Evolutionary conservation across 345 rosid genomes (phyloP).

Genomic region (Camelina laxa): DNA sequence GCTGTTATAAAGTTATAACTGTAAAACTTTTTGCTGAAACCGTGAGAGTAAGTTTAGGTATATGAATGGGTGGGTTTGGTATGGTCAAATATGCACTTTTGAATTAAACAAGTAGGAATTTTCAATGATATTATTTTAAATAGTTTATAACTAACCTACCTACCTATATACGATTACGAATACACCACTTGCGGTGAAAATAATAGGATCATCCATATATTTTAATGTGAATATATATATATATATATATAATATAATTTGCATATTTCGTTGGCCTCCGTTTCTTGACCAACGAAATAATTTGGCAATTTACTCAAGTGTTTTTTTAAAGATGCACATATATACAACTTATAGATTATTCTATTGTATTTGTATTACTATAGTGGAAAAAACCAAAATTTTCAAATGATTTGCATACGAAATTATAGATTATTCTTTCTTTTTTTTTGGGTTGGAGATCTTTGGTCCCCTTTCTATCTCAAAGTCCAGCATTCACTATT

Average conservation of each 20-base stretch:
- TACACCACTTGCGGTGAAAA: not conserved
- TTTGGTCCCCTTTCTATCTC: too few species aligned
- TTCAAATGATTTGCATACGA: too few species aligned
- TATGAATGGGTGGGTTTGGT: slow-evolving; percentile 36
- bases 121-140: slow-evolving; percentile 13
- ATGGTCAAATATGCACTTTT: slow-evolving; percentile 33
- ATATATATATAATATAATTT: too few species aligned
- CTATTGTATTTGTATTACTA: not conserved
- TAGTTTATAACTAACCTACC: not conserved
- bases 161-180: too few species aligned
- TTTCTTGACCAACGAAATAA: slow-evolving; percentile 7
- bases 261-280: too few species aligned
- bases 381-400: not conserved
- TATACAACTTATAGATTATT: not conserved
- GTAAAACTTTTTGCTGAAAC: not conserved
- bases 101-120: not conserved
- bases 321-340: not conserved
- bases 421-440: too few species aligned
- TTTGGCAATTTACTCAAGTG: slow-evolving; percentile 11
- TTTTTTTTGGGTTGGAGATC: too few species aligned
- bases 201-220: slow-evolving; percentile 8
- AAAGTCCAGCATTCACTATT: too few species aligned
- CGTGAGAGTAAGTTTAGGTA: slow-evolving; percentile 9
- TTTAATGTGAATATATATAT: not conserved
- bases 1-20: slow-evolving; percentile 4